Evolutionary conservation across 1,139 yeast genomes (phyloP).

Genomic region (Yamadazyma spencermartinsiae): DNA sequence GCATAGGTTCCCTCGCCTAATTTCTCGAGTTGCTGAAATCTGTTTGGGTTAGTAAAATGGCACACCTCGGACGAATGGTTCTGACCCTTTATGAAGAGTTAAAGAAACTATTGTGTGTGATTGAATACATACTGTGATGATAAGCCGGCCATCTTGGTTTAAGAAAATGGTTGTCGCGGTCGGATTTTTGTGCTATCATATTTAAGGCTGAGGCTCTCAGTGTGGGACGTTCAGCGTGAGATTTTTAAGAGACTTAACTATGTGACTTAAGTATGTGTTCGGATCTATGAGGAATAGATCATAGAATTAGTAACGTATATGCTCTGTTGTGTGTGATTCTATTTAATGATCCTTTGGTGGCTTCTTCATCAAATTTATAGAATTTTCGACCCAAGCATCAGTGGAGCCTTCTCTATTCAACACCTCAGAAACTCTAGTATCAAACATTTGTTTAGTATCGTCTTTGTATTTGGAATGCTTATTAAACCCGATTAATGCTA

Average conservation of each 20-base stretch:
- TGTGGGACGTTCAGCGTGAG: no score
- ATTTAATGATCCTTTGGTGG: constrained; percentile 45
- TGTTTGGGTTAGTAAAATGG: constrained; percentile 1
- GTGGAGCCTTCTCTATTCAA: constrained; percentile 82
- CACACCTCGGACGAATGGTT: no score
- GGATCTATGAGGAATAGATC: not conserved
- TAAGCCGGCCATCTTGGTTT: constrained; percentile 19
- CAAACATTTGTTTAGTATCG: constrained; percentile 26
- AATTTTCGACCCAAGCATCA: constrained; percentile 83
- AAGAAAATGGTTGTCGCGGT: not conserved
- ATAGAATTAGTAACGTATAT: not conserved
- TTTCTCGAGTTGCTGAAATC: constrained; percentile 72
- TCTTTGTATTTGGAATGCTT: constrained; percentile 19
- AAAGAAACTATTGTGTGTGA: no score
- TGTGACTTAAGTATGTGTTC: not conserved
- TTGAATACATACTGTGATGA: constrained; percentile 30
- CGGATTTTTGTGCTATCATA: not conserved
- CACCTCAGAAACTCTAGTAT: constrained; percentile 52
- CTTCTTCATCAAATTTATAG: constrained; percentile 62
- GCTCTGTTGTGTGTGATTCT: constrained; percentile 1
- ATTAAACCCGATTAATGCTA: constrained; percentile 74
- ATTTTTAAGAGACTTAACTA: no score
- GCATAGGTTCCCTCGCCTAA: constrained; percentile 98
- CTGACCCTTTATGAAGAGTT: no score
- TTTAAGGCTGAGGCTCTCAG: no score